Evolutionary conservation across 768 basidiomycete species (phyloP).

Genomic region (Tulasnella calospora): DNA sequence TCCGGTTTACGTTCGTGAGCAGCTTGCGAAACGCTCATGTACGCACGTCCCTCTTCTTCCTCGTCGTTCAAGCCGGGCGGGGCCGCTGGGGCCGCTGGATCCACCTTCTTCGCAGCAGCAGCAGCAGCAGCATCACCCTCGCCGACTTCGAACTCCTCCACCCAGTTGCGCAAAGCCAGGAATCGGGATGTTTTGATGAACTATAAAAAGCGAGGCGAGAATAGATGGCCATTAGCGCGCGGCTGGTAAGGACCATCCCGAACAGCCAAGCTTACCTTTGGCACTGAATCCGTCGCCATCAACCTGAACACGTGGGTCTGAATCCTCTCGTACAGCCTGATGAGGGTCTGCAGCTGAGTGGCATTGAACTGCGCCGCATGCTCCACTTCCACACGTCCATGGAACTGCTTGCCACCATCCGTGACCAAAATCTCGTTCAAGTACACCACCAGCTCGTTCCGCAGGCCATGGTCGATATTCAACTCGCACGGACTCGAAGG

Average conservation of each 20-base stretch:
- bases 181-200: slow-evolving; percentile 86
- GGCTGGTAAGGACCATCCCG: background rate
- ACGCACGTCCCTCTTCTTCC: slow-evolving; percentile 70
- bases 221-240: background rate
- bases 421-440: slow-evolving; percentile 74
- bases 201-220: slow-evolving; percentile 39
- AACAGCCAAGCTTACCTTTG: slow-evolving; percentile 61
- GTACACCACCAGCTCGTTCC: slow-evolving; percentile 91
- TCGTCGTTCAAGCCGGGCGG: slow-evolving; percentile 68
- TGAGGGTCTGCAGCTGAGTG: slow-evolving; percentile 90
- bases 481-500: slow-evolving; percentile 93
- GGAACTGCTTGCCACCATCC: slow-evolving; percentile 32
- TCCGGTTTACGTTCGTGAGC: slow-evolving; percentile 36
- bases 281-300: slow-evolving; percentile 99
- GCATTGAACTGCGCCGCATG: slow-evolving; percentile 81
- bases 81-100: slow-evolving; percentile 45
- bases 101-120: background rate
- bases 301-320: slow-evolving; percentile 94
- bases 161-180: slow-evolving; percentile 70
- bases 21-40: slow-evolving; percentile 78
- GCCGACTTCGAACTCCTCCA: slow-evolving; percentile 60
- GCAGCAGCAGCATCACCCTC: slow-evolving; percentile 54
- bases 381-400: slow-evolving; percentile 74
- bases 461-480: slow-evolving; percentile 95
- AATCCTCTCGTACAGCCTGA: slow-evolving; percentile 90